Conservation (phyloP, 768 basidiomycete genomes). For the Leccinum boreale region DNA sequence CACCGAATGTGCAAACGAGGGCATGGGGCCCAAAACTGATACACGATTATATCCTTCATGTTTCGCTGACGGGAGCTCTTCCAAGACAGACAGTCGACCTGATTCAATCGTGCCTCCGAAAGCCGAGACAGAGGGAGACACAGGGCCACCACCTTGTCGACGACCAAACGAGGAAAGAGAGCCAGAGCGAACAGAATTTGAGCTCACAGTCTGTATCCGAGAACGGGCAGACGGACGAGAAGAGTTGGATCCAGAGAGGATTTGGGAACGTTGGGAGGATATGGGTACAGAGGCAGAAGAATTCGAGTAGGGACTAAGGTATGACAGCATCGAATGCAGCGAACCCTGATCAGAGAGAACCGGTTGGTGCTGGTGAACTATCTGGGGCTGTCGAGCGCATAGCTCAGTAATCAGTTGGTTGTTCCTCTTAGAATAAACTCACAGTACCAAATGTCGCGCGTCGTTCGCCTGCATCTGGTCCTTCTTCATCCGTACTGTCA, state of each 20-base stretch:
- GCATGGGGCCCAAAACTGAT: conserved; percentile 33
- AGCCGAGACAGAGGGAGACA: conserved; percentile 51
- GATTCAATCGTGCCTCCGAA: conserved; percentile 37
- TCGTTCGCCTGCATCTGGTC: conserved; percentile 30
- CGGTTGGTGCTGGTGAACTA: conserved; percentile 39
- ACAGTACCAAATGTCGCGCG: conserved; percentile 65
- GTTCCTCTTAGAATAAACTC: conserved; percentile 27
- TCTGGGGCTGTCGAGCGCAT: conserved; percentile 36
- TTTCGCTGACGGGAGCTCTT: conserved; percentile 15
- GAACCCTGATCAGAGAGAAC: conserved; percentile 62
- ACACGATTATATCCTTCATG: conserved; percentile 20
- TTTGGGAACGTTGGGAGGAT: conserved; percentile 41
- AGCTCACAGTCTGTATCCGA: conserved; percentile 32
- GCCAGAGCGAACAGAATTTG: conserved; percentile 42
- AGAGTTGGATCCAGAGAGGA: conserved; percentile 50
- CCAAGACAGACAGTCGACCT: conserved; percentile 21
- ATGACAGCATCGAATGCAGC: conserved; percentile 60
- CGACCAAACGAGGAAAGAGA: conserved; percentile 58
- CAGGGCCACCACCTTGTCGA: conserved; percentile 27
- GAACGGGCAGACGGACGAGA: conserved; percentile 52
- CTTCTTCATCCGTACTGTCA: conserved; percentile 15
- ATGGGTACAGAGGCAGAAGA: conserved; percentile 54
- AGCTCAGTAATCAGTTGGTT: conserved; percentile 13
- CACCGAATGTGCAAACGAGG: conserved; percentile 28
- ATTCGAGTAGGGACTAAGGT: conserved; percentile 44